Percentiles rank a stretch among this genome's conserved stretches.
Conservation (phyloP, 1,139 yeast species). For the Zygosaccharomyces sapae region DNA sequence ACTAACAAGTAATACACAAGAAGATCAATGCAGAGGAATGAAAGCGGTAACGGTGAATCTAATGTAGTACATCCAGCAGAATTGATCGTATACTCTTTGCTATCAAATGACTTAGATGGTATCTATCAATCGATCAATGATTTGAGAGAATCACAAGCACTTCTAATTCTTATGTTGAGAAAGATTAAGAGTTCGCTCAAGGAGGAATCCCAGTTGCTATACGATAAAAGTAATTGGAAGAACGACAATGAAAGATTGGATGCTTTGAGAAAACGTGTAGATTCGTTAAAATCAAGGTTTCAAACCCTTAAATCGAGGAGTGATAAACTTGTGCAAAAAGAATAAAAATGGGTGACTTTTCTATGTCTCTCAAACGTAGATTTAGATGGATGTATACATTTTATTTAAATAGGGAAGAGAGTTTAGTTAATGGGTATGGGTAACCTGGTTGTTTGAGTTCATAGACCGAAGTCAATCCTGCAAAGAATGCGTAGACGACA, state of each 20-base stretch:
- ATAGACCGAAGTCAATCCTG: constrained; percentile 53
- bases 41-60: constrained; percentile 8
- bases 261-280: constrained; percentile 18
- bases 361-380: not conserved
- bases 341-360: not conserved
- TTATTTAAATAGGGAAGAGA: constrained; percentile 25
- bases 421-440: constrained; percentile 46
- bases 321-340: constrained; percentile 9
- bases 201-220: constrained; percentile 22
- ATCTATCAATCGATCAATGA: constrained; percentile 33
- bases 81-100: constrained; percentile 30
- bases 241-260: constrained; percentile 8
- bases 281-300: constrained; percentile 13
- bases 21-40: not conserved
- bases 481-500: constrained; percentile 48
- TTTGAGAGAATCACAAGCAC: constrained; percentile 34
- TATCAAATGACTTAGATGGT: constrained; percentile 33
- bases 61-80: constrained; percentile 33
- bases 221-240: constrained; percentile 12
- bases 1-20: not conserved
- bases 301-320: constrained; percentile 11
- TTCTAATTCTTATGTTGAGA: constrained; percentile 26
- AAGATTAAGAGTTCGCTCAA: constrained; percentile 25
- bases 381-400: no score
- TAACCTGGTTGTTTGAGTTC: constrained; percentile 56